These are phyloP conservation scores for Oryza meridionalis DNA, from an alignment of 176 grass and related monocot genomes.

Conservation along the genomic window DNA sequence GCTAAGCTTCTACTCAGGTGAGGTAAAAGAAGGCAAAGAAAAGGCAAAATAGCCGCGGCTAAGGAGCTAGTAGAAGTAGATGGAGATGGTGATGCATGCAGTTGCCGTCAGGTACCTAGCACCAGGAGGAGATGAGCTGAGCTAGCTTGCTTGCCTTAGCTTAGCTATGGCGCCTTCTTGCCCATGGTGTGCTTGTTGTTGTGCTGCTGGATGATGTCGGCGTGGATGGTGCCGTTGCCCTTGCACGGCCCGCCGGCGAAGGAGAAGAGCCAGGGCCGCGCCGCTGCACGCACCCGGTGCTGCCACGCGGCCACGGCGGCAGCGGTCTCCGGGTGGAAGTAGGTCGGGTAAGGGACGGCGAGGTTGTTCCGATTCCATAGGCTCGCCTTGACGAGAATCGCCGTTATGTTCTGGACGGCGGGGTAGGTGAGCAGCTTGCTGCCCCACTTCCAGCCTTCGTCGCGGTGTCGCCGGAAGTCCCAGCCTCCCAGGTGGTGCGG, in stretches of 20 bases:
- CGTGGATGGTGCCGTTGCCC: constrained; percentile 42
- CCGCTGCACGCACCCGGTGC: constrained; percentile 24
- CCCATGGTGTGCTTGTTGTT: too few relatives aligned
- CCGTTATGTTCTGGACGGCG: constrained; percentile 51
- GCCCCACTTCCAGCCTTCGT: constrained; percentile 47
- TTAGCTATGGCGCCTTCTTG: too few relatives aligned
- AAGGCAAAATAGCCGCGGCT: too few relatives aligned
- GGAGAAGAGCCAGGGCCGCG: constrained; percentile 51
- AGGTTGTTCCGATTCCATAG: constrained; percentile 43
- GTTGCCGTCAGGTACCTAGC: too few relatives aligned
- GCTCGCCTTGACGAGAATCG: constrained; percentile 55
- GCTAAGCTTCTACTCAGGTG: too few relatives aligned
- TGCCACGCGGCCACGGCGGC: constrained; percentile 49
- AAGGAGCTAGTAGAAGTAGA: too few relatives aligned
- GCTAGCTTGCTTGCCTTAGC: too few relatives aligned
- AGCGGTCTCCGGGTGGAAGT: constrained; percentile 63
- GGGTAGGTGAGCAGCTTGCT: constrained; percentile 42
- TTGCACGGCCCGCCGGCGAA: constrained; percentile 55
- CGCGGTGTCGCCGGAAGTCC: constrained; percentile 53
- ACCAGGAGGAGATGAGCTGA: too few relatives aligned
- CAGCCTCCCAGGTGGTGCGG: constrained; percentile 53
- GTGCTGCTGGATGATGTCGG: constrained; percentile 48
- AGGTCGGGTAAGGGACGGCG: constrained; percentile 63
- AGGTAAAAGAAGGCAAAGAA: too few relatives aligned
- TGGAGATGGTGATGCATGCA: too few relatives aligned